phyloP scores from a whole-genome alignment of 345 rosid genomes.

The Lepidium sativum region DNA sequence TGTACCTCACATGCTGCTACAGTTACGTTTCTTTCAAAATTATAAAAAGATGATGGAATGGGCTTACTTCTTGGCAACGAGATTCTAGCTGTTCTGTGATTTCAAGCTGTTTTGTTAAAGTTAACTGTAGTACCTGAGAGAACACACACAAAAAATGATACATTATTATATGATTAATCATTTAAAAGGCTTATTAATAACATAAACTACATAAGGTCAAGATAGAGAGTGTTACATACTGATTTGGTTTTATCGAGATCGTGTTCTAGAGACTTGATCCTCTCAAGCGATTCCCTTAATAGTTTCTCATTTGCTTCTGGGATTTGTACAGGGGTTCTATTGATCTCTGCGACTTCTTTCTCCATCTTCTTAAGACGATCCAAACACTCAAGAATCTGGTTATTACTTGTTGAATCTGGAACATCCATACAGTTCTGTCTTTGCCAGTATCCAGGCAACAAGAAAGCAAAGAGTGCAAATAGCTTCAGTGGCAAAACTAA shows the following conservation, averaged over 20 bases:
- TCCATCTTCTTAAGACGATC: constrained; percentile 80
- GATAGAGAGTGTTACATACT: constrained; percentile 33
- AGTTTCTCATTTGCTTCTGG: constrained; percentile 75
- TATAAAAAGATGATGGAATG: background rate
- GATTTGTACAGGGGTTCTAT: constrained; percentile 50
- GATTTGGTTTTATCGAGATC: constrained; percentile 90
- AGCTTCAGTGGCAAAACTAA: constrained; percentile 41
- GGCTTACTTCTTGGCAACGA: constrained; percentile 19
- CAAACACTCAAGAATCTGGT: constrained; percentile 43
- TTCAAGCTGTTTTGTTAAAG: constrained; percentile 69
- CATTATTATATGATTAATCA: background rate
- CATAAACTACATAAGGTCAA: background rate
- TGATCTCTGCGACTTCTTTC: constrained; percentile 50
- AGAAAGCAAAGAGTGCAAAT: constrained; percentile 30
- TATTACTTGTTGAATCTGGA: constrained; percentile 27
- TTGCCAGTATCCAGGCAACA: constrained; percentile 40
- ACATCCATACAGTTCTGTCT: constrained; percentile 39
- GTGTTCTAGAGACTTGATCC: constrained; percentile 75
- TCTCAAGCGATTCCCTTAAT: constrained; percentile 63
- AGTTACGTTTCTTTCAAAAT: background rate
- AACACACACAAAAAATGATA: background rate
- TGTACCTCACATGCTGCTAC: no score
- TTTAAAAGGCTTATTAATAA: background rate
- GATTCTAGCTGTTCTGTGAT: constrained; percentile 52
- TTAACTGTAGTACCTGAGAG: constrained; percentile 59